A percentile compares a stretch with the other conserved stretches of the same genome.
Evolutionary conservation across 1,139 yeast species (phyloP).

Genomic region (Nadsonia starkeyi-henricii): DNA sequence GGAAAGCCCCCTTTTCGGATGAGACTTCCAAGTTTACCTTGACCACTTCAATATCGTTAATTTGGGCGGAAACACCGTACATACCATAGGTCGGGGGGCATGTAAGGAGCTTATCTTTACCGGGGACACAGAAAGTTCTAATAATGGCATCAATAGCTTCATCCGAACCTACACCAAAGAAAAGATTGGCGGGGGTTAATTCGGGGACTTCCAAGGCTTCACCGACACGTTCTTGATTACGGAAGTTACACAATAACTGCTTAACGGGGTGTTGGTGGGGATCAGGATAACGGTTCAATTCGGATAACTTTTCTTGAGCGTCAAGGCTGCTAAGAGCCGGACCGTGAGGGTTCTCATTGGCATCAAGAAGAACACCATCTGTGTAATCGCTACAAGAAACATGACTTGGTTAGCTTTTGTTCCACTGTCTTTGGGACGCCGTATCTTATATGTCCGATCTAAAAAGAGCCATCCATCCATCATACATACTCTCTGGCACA

Average conservation of each 20-base stretch:
- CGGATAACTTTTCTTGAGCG: conserved; percentile 27
- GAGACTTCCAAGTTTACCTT: conserved; percentile 48
- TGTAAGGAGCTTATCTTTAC: conserved; percentile 61
- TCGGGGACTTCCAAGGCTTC: conserved; percentile 11
- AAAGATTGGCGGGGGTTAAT: conserved; percentile 53
- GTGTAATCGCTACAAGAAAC: conserved; percentile 44
- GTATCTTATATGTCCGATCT: neutral
- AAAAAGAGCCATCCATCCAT: neutral
- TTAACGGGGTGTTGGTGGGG: conserved; percentile 86
- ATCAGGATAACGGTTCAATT: conserved; percentile 85
- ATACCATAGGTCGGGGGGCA: conserved; percentile 98
- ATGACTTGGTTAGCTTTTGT: conserved; percentile 1
- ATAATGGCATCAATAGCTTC: conserved; percentile 85
- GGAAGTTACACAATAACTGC: conserved; percentile 50
- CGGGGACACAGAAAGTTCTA: conserved; percentile 75
- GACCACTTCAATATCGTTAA: conserved; percentile 71
- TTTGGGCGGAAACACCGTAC: conserved; percentile 83
- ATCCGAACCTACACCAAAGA: conserved; percentile 95
- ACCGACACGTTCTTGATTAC: conserved; percentile 37
- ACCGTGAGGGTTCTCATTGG: conserved; percentile 92
- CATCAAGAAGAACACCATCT: conserved; percentile 78
- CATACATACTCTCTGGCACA: conserved; percentile 69
- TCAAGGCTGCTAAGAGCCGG: conserved; percentile 43
- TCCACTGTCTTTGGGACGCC: neutral
- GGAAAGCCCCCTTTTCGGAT: conserved; percentile 38